Conservation (phyloP, 371 early-diverging fungal species). For the Saksenaea vasiformis region DNA sequence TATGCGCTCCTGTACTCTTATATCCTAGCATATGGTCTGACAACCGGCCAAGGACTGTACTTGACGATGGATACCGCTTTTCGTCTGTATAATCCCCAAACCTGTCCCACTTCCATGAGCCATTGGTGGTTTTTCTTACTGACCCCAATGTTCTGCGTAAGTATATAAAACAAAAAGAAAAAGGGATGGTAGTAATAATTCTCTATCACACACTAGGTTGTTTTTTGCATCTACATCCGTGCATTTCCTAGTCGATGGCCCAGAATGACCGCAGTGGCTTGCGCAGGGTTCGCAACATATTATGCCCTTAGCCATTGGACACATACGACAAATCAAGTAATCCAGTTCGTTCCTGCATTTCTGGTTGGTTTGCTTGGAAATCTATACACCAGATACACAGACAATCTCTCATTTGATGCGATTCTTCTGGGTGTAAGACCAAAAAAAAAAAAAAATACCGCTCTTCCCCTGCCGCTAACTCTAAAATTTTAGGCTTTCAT, state of each 20-base stretch:
- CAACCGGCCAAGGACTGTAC: conserved; percentile 54
- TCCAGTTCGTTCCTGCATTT: conserved; percentile 58
- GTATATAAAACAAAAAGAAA: not conserved
- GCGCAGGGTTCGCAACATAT: conserved; percentile 17
- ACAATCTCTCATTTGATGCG: conserved; percentile 36
- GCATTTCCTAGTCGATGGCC: conserved; percentile 15
- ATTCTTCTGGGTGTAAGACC: conserved; percentile 27
- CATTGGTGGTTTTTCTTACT: conserved; percentile 18
- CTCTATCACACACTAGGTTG: not conserved
- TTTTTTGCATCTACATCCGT: conserved; percentile 15
- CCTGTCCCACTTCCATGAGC: conserved; percentile 1
- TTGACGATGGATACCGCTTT: conserved; percentile 20
- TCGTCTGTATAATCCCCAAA: conserved; percentile 9
- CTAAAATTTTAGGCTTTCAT: conserved; percentile 15
- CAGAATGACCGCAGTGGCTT: conserved; percentile 15
- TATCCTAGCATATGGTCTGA: conserved; percentile 67
- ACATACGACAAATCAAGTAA: conserved; percentile 11
- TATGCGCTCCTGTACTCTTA: conserved; percentile 69
- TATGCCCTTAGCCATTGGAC: conserved; percentile 12
- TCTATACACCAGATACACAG: conserved; percentile 33
- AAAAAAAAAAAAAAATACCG: not conserved
- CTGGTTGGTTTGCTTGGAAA: conserved; percentile 51
- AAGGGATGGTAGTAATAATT: too few species aligned
- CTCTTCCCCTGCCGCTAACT: not conserved
- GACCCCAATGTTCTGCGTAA: conserved; percentile 18